Base-by-base conservation (phyloP, 257 asterid species). In the Coffea canephora region DNA sequence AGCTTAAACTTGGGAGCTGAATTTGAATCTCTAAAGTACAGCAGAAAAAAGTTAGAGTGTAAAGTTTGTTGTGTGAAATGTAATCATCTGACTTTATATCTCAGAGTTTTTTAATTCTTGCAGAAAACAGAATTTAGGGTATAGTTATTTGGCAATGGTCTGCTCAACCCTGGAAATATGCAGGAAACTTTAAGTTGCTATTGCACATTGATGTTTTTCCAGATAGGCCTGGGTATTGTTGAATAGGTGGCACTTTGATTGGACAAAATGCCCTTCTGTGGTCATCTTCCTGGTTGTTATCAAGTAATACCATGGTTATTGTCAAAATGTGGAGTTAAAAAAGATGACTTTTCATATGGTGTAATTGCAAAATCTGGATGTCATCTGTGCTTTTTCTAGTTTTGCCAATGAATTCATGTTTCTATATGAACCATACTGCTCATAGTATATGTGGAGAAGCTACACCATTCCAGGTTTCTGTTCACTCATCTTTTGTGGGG, bases 1-100 rank as follows among this genome's bases (percentile, higher is more conserved):
- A 85, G 52, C 25, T 82, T 74, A 79, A 79, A 62, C 45, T 76
- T 52, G 43, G 69, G 31, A 72, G n/a, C 45, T 73, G 78, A 79
- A 46, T 54, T 57, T 76, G 59, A 80, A 74, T 81, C 48, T 75
- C 13, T 31, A 46, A n/a, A 43, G 21, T 81, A 16, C 43, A 81
- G 68, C 67, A 76, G 45, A 39, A 13, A 54, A 66, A 62, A 36
- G 59, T n/a, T 27, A 45, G 52, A 61, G n/a, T 25, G 8, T 62
- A 52, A 31, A 65, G 69, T 39, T 54, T 36, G 4, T 54, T 39
- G 52, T 73, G 48, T 73, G 75, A 45, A 80, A 52, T 23, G 54
- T 31, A 50, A n/a, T 65, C 41, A n/a, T 59, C 3, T 75, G 55
- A 54, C 4, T 11, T 39, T 55, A 31, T 21, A 55, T 74, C 69